Base-by-base conservation (phyloP, 1,139 yeast species). In the Blastobotrys persicus region DNA sequence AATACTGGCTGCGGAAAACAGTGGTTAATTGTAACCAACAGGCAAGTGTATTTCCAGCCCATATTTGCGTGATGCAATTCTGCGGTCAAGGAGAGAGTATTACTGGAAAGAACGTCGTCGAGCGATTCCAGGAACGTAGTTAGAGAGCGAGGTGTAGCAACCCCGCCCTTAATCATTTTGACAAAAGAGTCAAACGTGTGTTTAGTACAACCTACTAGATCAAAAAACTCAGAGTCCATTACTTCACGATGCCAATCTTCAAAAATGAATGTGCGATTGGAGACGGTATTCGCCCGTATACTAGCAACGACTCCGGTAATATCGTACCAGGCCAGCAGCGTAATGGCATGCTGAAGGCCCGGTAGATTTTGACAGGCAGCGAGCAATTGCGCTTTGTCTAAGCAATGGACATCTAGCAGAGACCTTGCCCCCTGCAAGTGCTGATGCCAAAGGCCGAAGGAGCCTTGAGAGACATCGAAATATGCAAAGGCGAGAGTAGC, bases 291-390 rank as follows among this genome's bases (percentile, higher is more conserved):
- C 9, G 28, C 28, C 9, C 28, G 5, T 23, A 23, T 23, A 9
- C 47, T 37, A 1, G 55, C 60, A 28, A 56, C 19, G 2, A 53
- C 58, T 1, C 60, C 60, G 14, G 51, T 57, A 4, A 57, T 57
- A 35, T 58, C 61, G 45, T 57, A 57, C 59, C 60, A 58, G 19
- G 51, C 48, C 14, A 58, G 45, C 20, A 57, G 47, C 11, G 61
- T 55, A 5, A 58, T 48, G 2, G 61, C 60, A 18, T 56, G 55
- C n/a, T 49, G 50, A 2, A 58, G 48, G 2, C 61, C 61, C 1
- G 61, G 61, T 5, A 52, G 50, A n/a, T 43, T 41, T 18, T 44
- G 33, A 17, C 47, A 47, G 6, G 53, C 48, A 4, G 23, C 45
- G 33, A 42, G 18, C 20, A 58, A 51, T 31, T 49, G 44, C 5